Evolutionary conservation across 2,329 filamentous ascomycete species (phyloP).

Genomic region (Cladosporium colombiae): DNA sequence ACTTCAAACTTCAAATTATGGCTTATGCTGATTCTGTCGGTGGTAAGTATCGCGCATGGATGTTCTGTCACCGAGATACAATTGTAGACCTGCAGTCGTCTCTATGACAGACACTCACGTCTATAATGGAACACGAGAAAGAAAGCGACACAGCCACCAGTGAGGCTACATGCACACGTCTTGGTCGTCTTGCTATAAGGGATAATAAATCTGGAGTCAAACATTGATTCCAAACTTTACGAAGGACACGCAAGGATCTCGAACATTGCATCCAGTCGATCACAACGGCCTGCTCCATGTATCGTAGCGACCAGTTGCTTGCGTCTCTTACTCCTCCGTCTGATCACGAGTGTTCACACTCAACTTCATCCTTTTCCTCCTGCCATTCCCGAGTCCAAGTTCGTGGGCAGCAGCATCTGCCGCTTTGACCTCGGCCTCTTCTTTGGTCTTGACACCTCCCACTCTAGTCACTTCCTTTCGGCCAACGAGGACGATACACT

Average conservation of each 20-base stretch:
- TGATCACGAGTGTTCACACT: not conserved
- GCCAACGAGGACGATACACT: constrained; percentile 40
- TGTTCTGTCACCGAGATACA: not conserved
- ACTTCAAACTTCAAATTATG: not conserved
- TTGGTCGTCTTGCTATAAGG: no score
- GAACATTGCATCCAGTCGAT: not conserved
- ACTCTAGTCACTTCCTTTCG: constrained; percentile 37
- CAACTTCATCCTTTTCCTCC: not conserved
- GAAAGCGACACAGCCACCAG: not conserved
- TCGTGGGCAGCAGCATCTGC: not conserved
- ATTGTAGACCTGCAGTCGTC: not conserved
- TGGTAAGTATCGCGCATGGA: not conserved
- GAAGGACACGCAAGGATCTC: not conserved
- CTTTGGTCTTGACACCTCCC: constrained; percentile 36
- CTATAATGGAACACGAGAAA: no score
- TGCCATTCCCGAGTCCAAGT: not conserved
- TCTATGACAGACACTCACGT: no score
- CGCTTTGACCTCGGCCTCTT: constrained; percentile 33
- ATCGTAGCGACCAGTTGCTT: not conserved
- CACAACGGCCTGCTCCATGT: not conserved
- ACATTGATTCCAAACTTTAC: no score
- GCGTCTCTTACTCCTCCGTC: not conserved
- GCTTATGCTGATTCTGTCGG: not conserved
- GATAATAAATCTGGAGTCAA: no score
- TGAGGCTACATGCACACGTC: not conserved